phyloP scores from a whole-genome alignment of 768 basidiomycete species.

The Leucogyrophana mollusca region DNA sequence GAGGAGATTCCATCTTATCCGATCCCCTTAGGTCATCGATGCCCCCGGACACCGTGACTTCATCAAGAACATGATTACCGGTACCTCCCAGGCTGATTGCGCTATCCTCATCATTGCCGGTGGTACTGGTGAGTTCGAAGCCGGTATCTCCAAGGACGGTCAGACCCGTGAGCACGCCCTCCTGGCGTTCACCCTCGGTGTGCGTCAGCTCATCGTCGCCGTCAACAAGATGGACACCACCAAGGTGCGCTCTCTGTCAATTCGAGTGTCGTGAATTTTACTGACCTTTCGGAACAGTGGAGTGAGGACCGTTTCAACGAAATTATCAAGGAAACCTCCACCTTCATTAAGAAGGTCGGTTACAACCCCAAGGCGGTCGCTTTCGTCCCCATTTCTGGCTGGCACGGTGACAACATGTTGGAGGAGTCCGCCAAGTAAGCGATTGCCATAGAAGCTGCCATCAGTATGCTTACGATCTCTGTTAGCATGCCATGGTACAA shows the following conservation, averaged over 20 bases:
- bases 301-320: slow-evolving; percentile 99
- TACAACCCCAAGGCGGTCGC: slow-evolving; percentile 99
- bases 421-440: slow-evolving; percentile 93
- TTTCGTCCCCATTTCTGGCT: slow-evolving; percentile 99
- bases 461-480: slow-evolving; percentile 15
- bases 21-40: slow-evolving; percentile 80
- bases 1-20: slow-evolving; percentile 7
- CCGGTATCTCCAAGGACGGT: slow-evolving; percentile 99
- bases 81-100: slow-evolving; percentile 99
- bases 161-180: slow-evolving; percentile 99
- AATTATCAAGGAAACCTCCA: slow-evolving; percentile 97
- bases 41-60: slow-evolving; percentile 99
- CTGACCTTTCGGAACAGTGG: slow-evolving; percentile 60
- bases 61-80: slow-evolving; percentile 99
- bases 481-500: slow-evolving; percentile 98
- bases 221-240: slow-evolving; percentile 99
- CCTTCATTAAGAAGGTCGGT: slow-evolving; percentile 99
- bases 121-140: slow-evolving; percentile 99
- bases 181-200: slow-evolving; percentile 99
- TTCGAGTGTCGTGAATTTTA: not conserved
- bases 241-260: slow-evolving; percentile 55
- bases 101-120: slow-evolving; percentile 99
- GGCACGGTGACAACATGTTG: slow-evolving; percentile 99
- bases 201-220: slow-evolving; percentile 98
- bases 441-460: not conserved